Conservation (phyloP, 75 land plant species). For the Azolla pinnata region DNA sequence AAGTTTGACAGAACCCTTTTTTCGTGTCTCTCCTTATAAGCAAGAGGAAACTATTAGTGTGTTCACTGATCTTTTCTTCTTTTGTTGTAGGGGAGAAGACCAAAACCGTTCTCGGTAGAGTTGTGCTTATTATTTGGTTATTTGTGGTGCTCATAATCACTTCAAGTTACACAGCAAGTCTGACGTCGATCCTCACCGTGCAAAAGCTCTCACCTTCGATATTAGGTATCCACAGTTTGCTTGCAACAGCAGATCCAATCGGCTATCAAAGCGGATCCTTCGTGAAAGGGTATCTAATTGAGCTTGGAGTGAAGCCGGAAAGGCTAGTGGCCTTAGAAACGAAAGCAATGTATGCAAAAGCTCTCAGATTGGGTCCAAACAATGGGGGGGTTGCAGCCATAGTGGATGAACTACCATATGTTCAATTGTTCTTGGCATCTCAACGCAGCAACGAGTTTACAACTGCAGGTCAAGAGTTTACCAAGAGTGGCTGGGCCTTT, state of each 20-base stretch:
- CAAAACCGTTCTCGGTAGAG: constrained; percentile 31
- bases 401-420: constrained; percentile 45
- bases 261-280: constrained; percentile 53
- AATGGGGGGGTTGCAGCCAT: constrained; percentile 37
- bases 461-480: constrained; percentile 21
- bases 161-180: constrained; percentile 58
- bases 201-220: constrained; percentile 17
- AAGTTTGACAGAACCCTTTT: constrained; percentile 1
- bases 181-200: constrained; percentile 53
- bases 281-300: constrained; percentile 36
- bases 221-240: constrained; percentile 12
- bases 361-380: constrained; percentile 18
- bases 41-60: background rate
- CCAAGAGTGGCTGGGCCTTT: constrained; percentile 17
- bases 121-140: constrained; percentile 52
- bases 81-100: constrained; percentile 15
- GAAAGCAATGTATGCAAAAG: constrained; percentile 32
- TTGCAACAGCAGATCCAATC: constrained; percentile 23
- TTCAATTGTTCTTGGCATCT: constrained; percentile 31
- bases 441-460: constrained; percentile 8
- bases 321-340: constrained; percentile 40
- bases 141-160: constrained; percentile 51
- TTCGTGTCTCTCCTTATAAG: background rate
- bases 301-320: constrained; percentile 32
- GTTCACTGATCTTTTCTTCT: background rate